These are phyloP conservation scores for Arthrobotrys pseudoclavata DNA, from an alignment of 2,329 filamentous ascomycete species.

Conservation along the genomic window DNA sequence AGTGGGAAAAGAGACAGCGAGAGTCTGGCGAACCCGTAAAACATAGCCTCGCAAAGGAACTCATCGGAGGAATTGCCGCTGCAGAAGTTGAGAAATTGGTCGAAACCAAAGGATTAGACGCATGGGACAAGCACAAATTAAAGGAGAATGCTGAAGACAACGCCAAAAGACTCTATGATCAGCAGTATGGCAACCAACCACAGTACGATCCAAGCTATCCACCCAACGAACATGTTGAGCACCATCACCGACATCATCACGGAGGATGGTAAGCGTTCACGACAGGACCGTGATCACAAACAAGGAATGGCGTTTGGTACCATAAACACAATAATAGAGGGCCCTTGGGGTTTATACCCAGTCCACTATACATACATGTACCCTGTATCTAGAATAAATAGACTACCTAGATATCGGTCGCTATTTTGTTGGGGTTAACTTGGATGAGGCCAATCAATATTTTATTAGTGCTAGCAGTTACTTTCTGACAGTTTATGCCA, in stretches of 20 bases:
- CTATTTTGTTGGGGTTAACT: background rate
- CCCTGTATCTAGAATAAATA: background rate
- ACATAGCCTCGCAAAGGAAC: conserved; percentile 57
- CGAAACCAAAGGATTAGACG: conserved; percentile 70
- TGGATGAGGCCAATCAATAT: background rate
- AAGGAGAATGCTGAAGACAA: conserved; percentile 68
- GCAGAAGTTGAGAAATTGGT: conserved; percentile 55
- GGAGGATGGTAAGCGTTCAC: conserved; percentile 17
- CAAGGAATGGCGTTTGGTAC: background rate
- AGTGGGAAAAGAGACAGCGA: conserved; percentile 53
- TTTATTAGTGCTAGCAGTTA: background rate
- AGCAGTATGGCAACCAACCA: conserved; percentile 68
- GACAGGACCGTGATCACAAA: background rate
- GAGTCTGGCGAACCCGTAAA: conserved; percentile 49
- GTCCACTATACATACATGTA: background rate
- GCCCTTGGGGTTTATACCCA: background rate
- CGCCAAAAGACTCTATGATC: conserved; percentile 69
- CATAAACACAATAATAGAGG: background rate
- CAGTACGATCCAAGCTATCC: conserved; percentile 64
- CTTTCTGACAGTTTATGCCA: background rate
- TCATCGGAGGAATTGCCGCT: conserved; percentile 43
- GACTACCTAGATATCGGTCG: background rate
- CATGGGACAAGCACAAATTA: conserved; percentile 69
- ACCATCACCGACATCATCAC: conserved; percentile 47
- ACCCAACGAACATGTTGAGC: conserved; percentile 12